Evolutionary conservation across 257 asterid species (phyloP), one percentile per base, ranked within the genome.

Genomic region (Nicotiana tomentosiformis): DNA sequence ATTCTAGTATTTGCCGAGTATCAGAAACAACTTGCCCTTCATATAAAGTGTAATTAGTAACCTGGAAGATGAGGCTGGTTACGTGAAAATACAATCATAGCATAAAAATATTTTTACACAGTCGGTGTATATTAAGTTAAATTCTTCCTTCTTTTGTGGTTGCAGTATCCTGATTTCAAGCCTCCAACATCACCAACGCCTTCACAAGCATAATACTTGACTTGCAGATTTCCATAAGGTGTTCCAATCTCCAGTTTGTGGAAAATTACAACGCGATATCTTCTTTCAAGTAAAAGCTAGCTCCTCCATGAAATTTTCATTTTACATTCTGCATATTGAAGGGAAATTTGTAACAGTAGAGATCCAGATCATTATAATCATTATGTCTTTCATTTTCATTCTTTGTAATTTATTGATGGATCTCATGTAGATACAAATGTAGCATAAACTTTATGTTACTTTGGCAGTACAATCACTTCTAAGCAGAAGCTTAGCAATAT

Each of bases 111-210:
- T 20, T 0, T 43, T 43, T 46, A 12, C 15, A 49, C 4, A 0
- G 15, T 26, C 29, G 8, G 1, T 51, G 5, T 16, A 76, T 51
- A 29, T 7, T 7, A 76, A 76, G 62, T 74, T 49, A 74, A 23
- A 74, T 74, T 33, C 4, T 23, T 49, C 7, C 8, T 49, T 26
- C 7, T 14, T 26, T 51, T 76, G 14, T 37, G 30, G 57, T 49
- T 89, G 88, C 93, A 96, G 99, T 96, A 94, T 88, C 98, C 98
- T 57, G 99, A 96, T 85, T 88, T 82, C 87, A 96, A 90, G 92
- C 99, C 99, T 55, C 99, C 99, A 17, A 60, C 98, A 11, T 96
- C 98, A 0, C 99, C 99, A 18, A 94, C 89, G 81, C 98, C 99
- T 57, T 88, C 97, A 16, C 92, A 86, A 87, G 98, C 98, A 80